A percentile compares a stretch with the other conserved stretches of the same genome.
Evolutionary conservation across 495 filamentous ascomycete genomes (phyloP).

Genomic region (Neurospora sp.): DNA sequence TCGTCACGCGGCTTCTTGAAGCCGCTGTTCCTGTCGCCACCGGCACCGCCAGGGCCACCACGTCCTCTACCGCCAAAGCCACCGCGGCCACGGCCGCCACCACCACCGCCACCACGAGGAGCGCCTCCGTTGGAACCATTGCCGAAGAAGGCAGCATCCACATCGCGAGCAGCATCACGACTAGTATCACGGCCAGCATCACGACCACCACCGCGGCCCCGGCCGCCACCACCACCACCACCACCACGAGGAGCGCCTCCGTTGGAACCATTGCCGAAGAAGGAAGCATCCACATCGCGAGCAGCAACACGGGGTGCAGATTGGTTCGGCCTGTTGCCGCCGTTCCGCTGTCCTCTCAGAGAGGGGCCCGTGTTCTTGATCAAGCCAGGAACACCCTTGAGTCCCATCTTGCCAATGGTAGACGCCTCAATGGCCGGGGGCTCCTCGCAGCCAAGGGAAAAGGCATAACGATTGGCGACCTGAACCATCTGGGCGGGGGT

Average conservation of each 20-base stretch:
- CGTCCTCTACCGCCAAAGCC: background rate
- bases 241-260: background rate
- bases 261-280: background rate
- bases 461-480: conserved; percentile 16
- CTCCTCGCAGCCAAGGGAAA: conserved; percentile 13
- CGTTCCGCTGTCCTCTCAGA: background rate
- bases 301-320: background rate
- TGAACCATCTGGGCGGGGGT: conserved; percentile 8
- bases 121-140: background rate
- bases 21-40: background rate
- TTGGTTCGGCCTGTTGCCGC: background rate
- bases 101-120: background rate
- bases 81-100: background rate
- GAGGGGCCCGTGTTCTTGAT: conserved; percentile 1
- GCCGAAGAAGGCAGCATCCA: background rate
- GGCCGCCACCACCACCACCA: background rate
- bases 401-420: conserved; percentile 21
- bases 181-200: background rate
- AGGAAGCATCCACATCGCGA: background rate
- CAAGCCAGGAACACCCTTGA: conserved; percentile 22
- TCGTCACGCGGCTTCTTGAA: background rate
- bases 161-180: background rate
- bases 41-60: background rate
- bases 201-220: background rate
- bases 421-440: conserved; percentile 7